A percentile compares a stretch with the other conserved stretches of the same genome.
Evolutionary conservation across 1,139 yeast genomes (phyloP).

Genomic region (Saccharomyces hybrid): DNA sequence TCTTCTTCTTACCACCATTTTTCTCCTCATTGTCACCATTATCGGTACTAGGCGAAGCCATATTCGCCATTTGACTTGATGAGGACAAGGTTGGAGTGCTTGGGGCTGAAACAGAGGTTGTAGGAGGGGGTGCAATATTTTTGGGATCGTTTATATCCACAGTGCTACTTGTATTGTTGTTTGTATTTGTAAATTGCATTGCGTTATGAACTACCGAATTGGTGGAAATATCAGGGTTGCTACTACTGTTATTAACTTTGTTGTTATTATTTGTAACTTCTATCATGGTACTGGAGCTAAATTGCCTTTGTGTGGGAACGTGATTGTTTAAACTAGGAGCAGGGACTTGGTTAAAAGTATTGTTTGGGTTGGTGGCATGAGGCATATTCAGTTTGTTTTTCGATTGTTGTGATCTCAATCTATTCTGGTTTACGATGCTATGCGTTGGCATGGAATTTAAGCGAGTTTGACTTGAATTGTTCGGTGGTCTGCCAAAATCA

Average conservation of each 20-base stretch:
- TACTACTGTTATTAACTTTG: slow-evolving; percentile 4
- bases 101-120: slow-evolving; percentile 4
- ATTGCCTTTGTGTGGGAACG: slow-evolving; percentile 15
- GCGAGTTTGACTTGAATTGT: slow-evolving; percentile 15
- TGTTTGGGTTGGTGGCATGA: slow-evolving; percentile 9
- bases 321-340: slow-evolving; percentile 3
- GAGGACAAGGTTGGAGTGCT: background rate
- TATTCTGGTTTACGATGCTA: slow-evolving; percentile 7
- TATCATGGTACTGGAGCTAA: slow-evolving; percentile 18
- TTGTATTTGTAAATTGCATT: slow-evolving; percentile 6
- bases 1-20: slow-evolving; percentile 21
- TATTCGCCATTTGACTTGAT: background rate
- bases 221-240: slow-evolving; percentile 19
- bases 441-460: slow-evolving; percentile 17
- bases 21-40: slow-evolving; percentile 4
- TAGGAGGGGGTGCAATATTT: background rate
- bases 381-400: slow-evolving; percentile 10
- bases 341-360: slow-evolving; percentile 6
- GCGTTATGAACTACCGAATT: slow-evolving; percentile 25
- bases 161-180: background rate
- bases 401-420: slow-evolving; percentile 4
- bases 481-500: slow-evolving; percentile 14
- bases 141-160: slow-evolving; percentile 1
- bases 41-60: slow-evolving; percentile 1
- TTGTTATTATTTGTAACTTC: slow-evolving; percentile 1